A percentile compares a stretch with the other conserved stretches of the same genome.
Evolutionary conservation across 495 filamentous ascomycete species (phyloP).

Genomic region (Penicillium turbatum): DNA sequence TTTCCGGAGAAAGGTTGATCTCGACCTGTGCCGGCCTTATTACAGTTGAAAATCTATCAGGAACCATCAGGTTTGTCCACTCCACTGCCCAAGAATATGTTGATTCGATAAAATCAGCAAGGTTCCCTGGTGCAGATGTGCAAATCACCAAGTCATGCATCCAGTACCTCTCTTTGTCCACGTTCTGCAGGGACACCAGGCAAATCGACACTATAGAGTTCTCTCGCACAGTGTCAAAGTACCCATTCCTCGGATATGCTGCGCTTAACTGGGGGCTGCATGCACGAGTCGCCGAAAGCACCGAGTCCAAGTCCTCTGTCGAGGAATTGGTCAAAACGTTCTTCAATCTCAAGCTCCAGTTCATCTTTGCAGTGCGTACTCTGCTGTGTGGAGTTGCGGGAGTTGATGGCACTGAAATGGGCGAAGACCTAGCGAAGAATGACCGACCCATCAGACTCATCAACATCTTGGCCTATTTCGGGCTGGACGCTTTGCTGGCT

Average conservation of each 20-base stretch:
- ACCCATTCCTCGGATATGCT: conserved; percentile 1
- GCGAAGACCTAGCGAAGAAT: background rate
- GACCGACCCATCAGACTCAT: conserved; percentile 1
- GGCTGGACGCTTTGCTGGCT: background rate
- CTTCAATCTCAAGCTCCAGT: conserved; percentile 4
- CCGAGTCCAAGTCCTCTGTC: background rate
- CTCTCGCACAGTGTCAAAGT: background rate
- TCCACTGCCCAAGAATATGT: conserved; percentile 1
- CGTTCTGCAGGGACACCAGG: background rate
- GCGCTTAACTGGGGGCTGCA: conserved; percentile 2
- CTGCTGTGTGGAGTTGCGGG: background rate
- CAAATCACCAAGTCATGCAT: background rate
- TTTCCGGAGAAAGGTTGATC: background rate
- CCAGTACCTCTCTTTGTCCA: background rate
- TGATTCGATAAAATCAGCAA: background rate
- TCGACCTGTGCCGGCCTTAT: conserved; percentile 3
- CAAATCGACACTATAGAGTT: background rate
- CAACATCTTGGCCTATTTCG: conserved; percentile 1
- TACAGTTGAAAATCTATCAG: background rate
- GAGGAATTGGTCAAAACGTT: background rate
- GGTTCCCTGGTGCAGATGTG: background rate
- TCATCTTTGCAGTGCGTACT: background rate
- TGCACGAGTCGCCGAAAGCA: background rate
- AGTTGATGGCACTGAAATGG: conserved; percentile 1
- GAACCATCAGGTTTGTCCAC: background rate